Evolutionary conservation across 768 basidiomycete genomes (phyloP).

Genomic region (Glaciozyma martinii): DNA sequence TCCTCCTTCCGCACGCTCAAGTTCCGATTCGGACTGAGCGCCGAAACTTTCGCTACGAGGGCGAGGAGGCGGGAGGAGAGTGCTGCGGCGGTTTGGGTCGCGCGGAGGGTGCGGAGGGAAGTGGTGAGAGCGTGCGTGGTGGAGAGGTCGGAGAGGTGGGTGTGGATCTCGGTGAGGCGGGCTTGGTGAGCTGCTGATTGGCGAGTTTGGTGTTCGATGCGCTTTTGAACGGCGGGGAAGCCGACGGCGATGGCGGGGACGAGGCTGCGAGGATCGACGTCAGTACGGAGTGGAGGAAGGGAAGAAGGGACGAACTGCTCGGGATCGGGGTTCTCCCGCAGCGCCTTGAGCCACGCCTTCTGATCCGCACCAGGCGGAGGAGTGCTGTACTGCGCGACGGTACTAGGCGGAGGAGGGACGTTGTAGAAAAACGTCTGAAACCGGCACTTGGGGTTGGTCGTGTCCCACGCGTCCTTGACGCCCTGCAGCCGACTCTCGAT

Average conservation of each 20-base stretch:
- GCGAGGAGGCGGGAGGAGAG: conserved; percentile 59
- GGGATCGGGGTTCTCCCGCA: conserved; percentile 71
- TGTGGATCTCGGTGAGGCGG: conserved; percentile 52
- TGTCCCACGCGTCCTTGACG: conserved; percentile 63
- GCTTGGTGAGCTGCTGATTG: conserved; percentile 61
- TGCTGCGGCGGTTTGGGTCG: conserved; percentile 57
- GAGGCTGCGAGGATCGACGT: conserved; percentile 44
- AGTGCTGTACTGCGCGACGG: conserved; percentile 58
- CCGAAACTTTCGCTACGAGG: conserved; percentile 65
- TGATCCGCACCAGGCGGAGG: conserved; percentile 66
- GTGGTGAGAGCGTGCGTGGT: conserved; percentile 60
- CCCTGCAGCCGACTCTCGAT: conserved; percentile 56
- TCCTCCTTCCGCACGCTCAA: conserved; percentile 70
- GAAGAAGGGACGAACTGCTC: conserved; percentile 50
- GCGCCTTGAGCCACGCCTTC: conserved; percentile 65
- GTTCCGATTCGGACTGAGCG: conserved; percentile 66
- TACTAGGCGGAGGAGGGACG: conserved; percentile 64
- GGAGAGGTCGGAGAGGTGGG: conserved; percentile 53
- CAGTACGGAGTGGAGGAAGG: neutral
- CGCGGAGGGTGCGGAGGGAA: conserved; percentile 57
- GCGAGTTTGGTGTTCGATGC: conserved; percentile 63
- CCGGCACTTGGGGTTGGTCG: conserved; percentile 57
- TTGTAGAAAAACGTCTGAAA: conserved; percentile 82
- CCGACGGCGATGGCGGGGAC: conserved; percentile 72
- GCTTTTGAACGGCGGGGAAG: conserved; percentile 68